These are phyloP conservation scores for Boletellus sp. DNA, from an alignment of 768 basidiomycete genomes.

Conservation along the genomic window DNA sequence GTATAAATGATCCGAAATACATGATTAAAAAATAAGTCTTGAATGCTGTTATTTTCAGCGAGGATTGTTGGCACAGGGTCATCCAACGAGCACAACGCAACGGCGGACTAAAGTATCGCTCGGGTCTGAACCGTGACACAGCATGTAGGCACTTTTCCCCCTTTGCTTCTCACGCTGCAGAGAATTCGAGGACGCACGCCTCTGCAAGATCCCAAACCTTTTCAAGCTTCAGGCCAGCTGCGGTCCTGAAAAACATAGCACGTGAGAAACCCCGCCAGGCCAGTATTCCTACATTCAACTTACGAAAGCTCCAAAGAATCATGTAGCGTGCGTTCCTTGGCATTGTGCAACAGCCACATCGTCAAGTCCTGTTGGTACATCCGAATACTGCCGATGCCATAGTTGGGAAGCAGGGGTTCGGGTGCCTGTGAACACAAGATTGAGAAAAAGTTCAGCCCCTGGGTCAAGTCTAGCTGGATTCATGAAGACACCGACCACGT, in stretches of 20 bases:
- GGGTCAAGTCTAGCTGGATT: not conserved
- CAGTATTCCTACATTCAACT: not conserved
- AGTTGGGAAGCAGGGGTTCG: constrained; percentile 39
- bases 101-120: not conserved
- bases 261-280: constrained; percentile 3
- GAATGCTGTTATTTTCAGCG: not conserved
- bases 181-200: constrained; percentile 23
- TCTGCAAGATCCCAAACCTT: constrained; percentile 32
- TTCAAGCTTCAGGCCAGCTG: constrained; percentile 28
- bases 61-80: not conserved
- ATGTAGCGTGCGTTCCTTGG: constrained; percentile 31
- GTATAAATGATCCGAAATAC: not conserved
- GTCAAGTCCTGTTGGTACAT: constrained; percentile 30
- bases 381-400: constrained; percentile 28
- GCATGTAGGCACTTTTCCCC: not conserved
- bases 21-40: not conserved
- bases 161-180: constrained; percentile 14
- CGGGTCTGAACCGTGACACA: not conserved
- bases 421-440: constrained; percentile 27
- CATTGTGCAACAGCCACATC: constrained; percentile 31
- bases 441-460: not conserved
- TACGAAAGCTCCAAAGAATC: constrained; percentile 29
- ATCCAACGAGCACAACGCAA: not conserved
- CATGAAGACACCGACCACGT: constrained; percentile 11
- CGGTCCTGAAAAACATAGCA: constrained; percentile 7